These are phyloP conservation scores for Mycena latifolia DNA, from an alignment of 768 basidiomycete species.

Conservation along the genomic window DNA sequence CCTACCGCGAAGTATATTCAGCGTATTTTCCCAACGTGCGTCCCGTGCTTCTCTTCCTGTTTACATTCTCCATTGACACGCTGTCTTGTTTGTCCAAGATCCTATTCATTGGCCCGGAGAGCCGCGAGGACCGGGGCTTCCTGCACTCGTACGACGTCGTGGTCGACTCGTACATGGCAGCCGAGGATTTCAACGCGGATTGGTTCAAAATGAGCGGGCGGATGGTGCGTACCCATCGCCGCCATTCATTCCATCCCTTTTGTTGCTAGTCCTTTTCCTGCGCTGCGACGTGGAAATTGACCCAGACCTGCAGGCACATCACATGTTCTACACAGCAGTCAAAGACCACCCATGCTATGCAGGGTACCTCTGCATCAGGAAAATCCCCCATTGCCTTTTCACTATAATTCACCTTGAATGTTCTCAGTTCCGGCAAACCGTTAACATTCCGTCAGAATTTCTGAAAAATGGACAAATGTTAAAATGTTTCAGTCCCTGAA, in stretches of 20 bases:
- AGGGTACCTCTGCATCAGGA: too few relatives aligned
- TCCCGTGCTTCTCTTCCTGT: not conserved
- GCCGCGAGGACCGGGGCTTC: slow-evolving; percentile 60
- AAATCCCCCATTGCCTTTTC: slow-evolving; percentile 2
- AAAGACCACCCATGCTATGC: too few relatives aligned
- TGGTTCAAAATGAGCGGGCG: slow-evolving; percentile 57
- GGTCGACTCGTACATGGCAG: slow-evolving; percentile 60
- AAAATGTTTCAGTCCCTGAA: not conserved
- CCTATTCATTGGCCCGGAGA: slow-evolving; percentile 61
- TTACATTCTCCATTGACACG: not conserved
- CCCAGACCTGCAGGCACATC: too few relatives aligned
- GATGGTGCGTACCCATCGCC: too few relatives aligned
- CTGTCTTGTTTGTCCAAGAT: slow-evolving; percentile 49
- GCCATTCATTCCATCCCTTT: too few relatives aligned
- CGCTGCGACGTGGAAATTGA: too few relatives aligned
- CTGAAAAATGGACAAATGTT: not conserved
- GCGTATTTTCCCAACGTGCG: slow-evolving; percentile 63
- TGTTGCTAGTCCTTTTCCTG: too few relatives aligned
- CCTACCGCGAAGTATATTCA: slow-evolving; percentile 58
- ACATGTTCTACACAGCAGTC: too few relatives aligned
- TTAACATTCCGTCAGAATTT: not conserved
- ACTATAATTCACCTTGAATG: not conserved
- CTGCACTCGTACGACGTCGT: slow-evolving; percentile 62
- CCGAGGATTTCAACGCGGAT: slow-evolving; percentile 55
- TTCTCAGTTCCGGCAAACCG: not conserved